Evolutionary conservation across 768 basidiomycete genomes (phyloP), one percentile per base, ranked within the genome.

Genomic region (Suillus variegatus): DNA sequence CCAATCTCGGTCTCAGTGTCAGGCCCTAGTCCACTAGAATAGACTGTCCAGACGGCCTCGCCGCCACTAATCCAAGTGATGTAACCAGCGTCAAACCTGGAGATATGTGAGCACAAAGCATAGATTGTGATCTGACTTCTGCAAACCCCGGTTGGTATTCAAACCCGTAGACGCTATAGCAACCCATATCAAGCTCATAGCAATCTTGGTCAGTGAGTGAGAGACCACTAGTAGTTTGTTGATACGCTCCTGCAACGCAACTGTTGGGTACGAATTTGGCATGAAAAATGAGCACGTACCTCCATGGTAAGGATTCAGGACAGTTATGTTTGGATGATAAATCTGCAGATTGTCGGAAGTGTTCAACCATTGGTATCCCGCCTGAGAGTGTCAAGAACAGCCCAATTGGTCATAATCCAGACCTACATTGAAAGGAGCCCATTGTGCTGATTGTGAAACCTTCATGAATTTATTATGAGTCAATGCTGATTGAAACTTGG

Each of bases 61-160:
- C 76, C 81, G 61, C 88, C 76, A 70, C 82, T 88, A 63, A 92
- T 83, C 90, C 90, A 92, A 25, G 86, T 86, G 65, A 92, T 88
- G 68, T 91, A 92, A 18, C 73, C 80, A 64, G 80, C 73, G 65
- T 85, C 83, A 64, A 81, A 83, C 13, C 84, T 85, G 52, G 56
- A 9, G 25, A 8, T 32, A 43, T 6, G n/a, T 60, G 13, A 65
- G 55, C 20, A 20, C 43, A 16, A 10, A n/a, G 32, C 10, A 18
- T n/a, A 18, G 32, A 44, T 13, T 25, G 10, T 18, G 6, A 35
- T 20, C 4, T 13, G 25, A 20, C 25, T 36, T 44, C 25, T 40
- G 49, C 70, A 66, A 28, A 69, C 58, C 83, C 80, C 3, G 83
- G 81, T 28, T 74, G 74, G 68, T 86, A 88, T 72, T 87, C 86